phyloP scores from a whole-genome alignment of 768 basidiomycete genomes.

The Boletus rubroflammeus region DNA sequence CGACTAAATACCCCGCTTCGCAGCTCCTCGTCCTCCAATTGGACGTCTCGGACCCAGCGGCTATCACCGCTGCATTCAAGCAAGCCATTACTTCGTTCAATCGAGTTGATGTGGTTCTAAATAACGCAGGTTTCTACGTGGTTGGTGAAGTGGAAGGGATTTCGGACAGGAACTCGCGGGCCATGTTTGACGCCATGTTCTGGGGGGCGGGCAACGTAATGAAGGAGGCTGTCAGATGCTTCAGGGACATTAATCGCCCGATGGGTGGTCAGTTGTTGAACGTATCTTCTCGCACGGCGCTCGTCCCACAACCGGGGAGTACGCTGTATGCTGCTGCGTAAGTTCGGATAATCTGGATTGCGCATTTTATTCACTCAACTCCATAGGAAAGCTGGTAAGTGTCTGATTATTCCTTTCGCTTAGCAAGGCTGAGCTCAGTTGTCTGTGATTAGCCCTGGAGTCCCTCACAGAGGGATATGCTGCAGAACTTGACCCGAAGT shows the following conservation, averaged over 20 bases:
- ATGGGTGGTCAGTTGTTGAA: conserved; percentile 35
- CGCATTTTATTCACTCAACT: not conserved
- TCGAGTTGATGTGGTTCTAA: conserved; percentile 43
- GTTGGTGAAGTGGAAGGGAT: conserved; percentile 69
- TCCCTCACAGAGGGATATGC: conserved; percentile 29
- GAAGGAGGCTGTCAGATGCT: conserved; percentile 32
- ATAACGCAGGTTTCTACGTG: conserved; percentile 38
- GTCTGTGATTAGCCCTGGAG: conserved; percentile 29
- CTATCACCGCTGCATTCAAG: conserved; percentile 37
- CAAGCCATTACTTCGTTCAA: conserved; percentile 34
- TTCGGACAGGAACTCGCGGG: conserved; percentile 80
- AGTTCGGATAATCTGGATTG: conserved; percentile 6
- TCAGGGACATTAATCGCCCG: conserved; percentile 37
- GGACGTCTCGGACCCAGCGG: conserved; percentile 36
- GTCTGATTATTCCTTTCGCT: not conserved
- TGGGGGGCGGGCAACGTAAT: conserved; percentile 34
- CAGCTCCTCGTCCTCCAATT: conserved; percentile 39
- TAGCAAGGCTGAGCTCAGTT: not conserved
- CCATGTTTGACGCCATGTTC: conserved; percentile 37
- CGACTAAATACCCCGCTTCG: conserved; percentile 27
- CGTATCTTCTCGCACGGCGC: conserved; percentile 30
- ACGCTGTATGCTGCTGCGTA: conserved; percentile 28
- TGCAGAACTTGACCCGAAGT: conserved; percentile 33
- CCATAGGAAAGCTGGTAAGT: conserved; percentile 21
- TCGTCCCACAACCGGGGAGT: conserved; percentile 15